Percentiles rank a stretch among this genome's conserved stretches.
phyloP scores from a whole-genome alignment of 306 rosid genomes.

The Corylus americana region DNA sequence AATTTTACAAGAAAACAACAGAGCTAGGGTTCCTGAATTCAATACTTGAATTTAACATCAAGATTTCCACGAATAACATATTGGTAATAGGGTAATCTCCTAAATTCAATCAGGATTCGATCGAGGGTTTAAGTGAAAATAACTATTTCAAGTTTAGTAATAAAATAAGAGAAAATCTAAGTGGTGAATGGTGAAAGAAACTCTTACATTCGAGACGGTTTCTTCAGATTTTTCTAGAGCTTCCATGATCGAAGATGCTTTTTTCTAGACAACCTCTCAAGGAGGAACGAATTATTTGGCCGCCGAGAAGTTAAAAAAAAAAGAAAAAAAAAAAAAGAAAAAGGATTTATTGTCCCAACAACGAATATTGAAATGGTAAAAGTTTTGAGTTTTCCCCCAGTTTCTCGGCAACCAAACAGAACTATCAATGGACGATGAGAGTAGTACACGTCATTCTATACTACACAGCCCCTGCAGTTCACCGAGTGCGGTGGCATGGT shows the following conservation, averaged over 20 bases:
- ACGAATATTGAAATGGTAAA: not conserved
- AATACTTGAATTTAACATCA: not conserved
- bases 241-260: conserved; percentile 44
- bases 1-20: not conserved
- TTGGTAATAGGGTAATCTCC: not conserved
- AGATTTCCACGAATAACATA: not conserved
- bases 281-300: conserved; percentile 5
- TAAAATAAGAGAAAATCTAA: not conserved
- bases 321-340: too few relatives aligned
- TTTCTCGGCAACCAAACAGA: not conserved
- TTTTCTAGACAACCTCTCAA: not conserved
- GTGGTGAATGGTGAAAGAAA: not conserved
- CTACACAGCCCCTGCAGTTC: not conserved
- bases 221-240: conserved; percentile 39
- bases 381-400: not conserved
- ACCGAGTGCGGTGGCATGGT: not conserved
- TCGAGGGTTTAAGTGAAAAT: not conserved
- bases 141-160: conserved; percentile 1
- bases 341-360: not conserved
- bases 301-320: not conserved
- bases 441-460: not conserved
- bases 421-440: not conserved
- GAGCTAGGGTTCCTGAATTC: not conserved
- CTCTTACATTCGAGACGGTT: conserved; percentile 35
- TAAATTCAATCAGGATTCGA: not conserved